phyloP scores from a whole-genome alignment of 2,329 filamentous ascomycete genomes.

The Xylaria sp. region DNA sequence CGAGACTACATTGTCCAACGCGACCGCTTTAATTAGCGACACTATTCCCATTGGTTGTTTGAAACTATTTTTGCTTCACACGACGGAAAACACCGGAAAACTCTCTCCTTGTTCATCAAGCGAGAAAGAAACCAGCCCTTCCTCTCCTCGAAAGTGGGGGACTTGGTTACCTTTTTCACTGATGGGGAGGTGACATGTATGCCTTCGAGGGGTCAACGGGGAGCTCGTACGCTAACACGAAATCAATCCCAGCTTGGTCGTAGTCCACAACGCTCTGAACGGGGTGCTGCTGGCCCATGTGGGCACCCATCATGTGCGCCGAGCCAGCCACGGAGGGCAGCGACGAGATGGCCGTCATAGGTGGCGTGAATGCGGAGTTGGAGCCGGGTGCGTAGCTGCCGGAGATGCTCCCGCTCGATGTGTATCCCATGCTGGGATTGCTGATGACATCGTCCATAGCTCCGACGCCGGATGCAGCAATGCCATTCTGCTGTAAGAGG shows the following conservation, averaged over 20 bases:
- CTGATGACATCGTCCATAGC: slow-evolving; percentile 51
- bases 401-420: slow-evolving; percentile 63
- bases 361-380: slow-evolving; percentile 54
- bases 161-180: slow-evolving; percentile 47
- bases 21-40: slow-evolving; percentile 53
- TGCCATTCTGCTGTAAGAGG: slow-evolving; percentile 59
- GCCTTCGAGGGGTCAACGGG: slow-evolving; percentile 61
- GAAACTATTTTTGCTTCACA: slow-evolving; percentile 2
- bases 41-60: slow-evolving; percentile 33
- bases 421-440: slow-evolving; percentile 55
- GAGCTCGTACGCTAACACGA: slow-evolving; percentile 84
- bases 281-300: slow-evolving; percentile 40
- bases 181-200: slow-evolving; percentile 69
- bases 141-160: slow-evolving; percentile 30
- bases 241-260: slow-evolving; percentile 85
- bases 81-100: slow-evolving; percentile 20
- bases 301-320: slow-evolving; percentile 41
- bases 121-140: slow-evolving; percentile 34
- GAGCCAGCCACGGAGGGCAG: slow-evolving; percentile 48
- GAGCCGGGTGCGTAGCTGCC: slow-evolving; percentile 64
- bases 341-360: slow-evolving; percentile 51
- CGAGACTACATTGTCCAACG: slow-evolving; percentile 67
- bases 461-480: slow-evolving; percentile 44
- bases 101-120: slow-evolving; percentile 32
- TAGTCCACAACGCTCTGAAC: slow-evolving; percentile 64